Evolutionary conservation across 331 rosid species (phyloP), one percentile per base, ranked within the genome.

Genomic region (Quercus phellos): DNA sequence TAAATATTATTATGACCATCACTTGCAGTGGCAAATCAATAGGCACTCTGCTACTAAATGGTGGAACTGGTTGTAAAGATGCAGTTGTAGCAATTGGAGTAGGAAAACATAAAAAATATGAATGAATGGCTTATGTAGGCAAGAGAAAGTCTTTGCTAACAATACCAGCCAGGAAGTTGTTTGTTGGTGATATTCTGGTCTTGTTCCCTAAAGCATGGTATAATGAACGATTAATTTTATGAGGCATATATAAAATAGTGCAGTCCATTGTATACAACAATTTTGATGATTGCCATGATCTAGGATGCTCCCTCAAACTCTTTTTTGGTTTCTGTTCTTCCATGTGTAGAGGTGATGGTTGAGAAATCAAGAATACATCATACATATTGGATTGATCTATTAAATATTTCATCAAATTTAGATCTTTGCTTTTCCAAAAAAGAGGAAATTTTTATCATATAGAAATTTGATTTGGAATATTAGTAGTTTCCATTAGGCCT

Each of bases 31-130:
- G 38, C 12, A 27, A n/a, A 18, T 71, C 38, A 38, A 19, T 42
- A 10, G 63, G 51, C 74, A 55, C 60, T 75, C 51, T 60, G 77
- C 60, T 76, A 26, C 77, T 32, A 29, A 35, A 75, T 24, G 35
- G 7, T 35, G 74, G 19, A 69, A 43, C 55, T 78, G 66, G 14
- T 64, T 50, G 42, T 30, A 18, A 16, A 59, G 77, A 74, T 56
- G 67, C 27, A 64, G 14, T 54, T 42, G 12, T 21, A 3, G 34
- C 17, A 3, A 50, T 18, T 35, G 19, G 7, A 29, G 73, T 18
- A 21, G 63, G 4, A 42, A 69, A 34, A 2, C 6, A 50, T 32
- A 53, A 30, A 30, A 59, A 71, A 6, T 11, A 24, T 8, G 46
- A 71, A 59, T 29, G 2, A 38, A 24, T 29, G 19, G 60, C 67